A percentile compares a stretch with the other conserved stretches of the same genome.
These are phyloP conservation scores for Starmera quercuum DNA, from an alignment of 805 yeast species.

Conservation along the genomic window DNA sequence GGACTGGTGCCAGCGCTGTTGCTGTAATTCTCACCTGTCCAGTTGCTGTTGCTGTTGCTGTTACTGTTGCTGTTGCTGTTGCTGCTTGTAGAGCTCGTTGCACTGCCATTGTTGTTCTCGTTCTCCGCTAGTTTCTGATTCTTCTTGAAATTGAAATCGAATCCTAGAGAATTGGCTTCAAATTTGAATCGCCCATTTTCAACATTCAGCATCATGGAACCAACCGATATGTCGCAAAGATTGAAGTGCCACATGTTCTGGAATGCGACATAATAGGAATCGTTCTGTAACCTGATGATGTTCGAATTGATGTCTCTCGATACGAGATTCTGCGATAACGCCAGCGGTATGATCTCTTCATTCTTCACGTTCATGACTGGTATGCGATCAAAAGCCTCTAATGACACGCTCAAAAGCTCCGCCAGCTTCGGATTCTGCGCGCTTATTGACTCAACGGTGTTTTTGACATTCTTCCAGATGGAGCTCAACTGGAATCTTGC, in stretches of 20 bases:
- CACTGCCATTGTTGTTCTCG: neutral
- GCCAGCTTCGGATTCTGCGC: slow-evolving; percentile 35
- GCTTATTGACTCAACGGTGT: slow-evolving; percentile 38
- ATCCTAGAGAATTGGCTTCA: slow-evolving; percentile 51
- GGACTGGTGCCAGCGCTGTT: neutral
- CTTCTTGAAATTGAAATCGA: slow-evolving; percentile 47
- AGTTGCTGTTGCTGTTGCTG: neutral
- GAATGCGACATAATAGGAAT: slow-evolving; percentile 54
- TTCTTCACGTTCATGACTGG: slow-evolving; percentile 35
- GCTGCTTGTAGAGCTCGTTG: neutral
- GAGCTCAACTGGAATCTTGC: slow-evolving; percentile 54
- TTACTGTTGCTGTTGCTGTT: neutral
- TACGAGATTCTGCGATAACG: slow-evolving; percentile 24
- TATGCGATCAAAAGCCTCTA: slow-evolving; percentile 55
- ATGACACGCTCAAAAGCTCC: slow-evolving; percentile 43
- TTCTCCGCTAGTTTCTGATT: neutral
- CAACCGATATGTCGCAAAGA: slow-evolving; percentile 53
- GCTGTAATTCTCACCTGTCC: too few relatives aligned
- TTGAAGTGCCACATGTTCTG: slow-evolving; percentile 75
- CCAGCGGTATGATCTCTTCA: slow-evolving; percentile 35
- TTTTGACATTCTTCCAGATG: slow-evolving; percentile 53
- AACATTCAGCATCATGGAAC: slow-evolving; percentile 36
- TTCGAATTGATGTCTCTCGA: slow-evolving; percentile 33
- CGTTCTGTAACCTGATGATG: slow-evolving; percentile 44
- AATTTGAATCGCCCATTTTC: slow-evolving; percentile 41